Base-by-base conservation (phyloP, 805 yeast genomes). In the Debaryomyces maramus region DNA sequence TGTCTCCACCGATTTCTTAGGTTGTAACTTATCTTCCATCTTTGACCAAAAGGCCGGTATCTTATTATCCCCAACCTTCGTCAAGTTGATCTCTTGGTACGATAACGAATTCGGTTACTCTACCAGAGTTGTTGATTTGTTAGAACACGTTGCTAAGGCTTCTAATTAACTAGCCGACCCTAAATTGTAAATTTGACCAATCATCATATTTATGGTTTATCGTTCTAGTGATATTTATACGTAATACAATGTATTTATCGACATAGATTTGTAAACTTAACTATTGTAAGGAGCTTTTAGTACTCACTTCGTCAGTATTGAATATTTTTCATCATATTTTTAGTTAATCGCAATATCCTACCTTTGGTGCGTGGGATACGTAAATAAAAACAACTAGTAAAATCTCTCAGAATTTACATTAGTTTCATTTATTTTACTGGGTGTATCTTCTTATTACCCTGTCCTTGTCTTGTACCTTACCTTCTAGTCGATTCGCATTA, bases 61-160 rank as follows among this genome's bases (percentile, higher is more conserved):
- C 72, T 77, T 81, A 63, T 76, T 88, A 63, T 83, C 88, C 69
- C 88, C 88, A 67, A 81, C 83, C 61, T 88, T 88, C 70, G 93
- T 87, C 73, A 88, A 88, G 82, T 79, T 88, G 65, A 77, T 88
- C 72, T 79, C 95, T 47, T 88, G 96, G 96, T 88, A 88, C 81
- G 96, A 88, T 72, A 88, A 88, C 75, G 96, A 88, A 78, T 88
- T 70, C 77, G 96, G 96, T 70, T 88, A 88, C 86, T 85, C 95
- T 60, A 85, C 93, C 74, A 88, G 96, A 80, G 96, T 88, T 56
- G 95, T 88, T 55, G 96, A 88, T 78, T 76, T 88, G 64, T 72
- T 88, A 59, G 81, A 84, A 72, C 83, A 79, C 77, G 81, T 85
- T 63, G 91, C 95, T 55, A 76, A 79, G 67, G 39, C 48, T 39